Evolutionary conservation across 306 rosid species (phyloP).

Genomic region (Prunus dulcis): DNA sequence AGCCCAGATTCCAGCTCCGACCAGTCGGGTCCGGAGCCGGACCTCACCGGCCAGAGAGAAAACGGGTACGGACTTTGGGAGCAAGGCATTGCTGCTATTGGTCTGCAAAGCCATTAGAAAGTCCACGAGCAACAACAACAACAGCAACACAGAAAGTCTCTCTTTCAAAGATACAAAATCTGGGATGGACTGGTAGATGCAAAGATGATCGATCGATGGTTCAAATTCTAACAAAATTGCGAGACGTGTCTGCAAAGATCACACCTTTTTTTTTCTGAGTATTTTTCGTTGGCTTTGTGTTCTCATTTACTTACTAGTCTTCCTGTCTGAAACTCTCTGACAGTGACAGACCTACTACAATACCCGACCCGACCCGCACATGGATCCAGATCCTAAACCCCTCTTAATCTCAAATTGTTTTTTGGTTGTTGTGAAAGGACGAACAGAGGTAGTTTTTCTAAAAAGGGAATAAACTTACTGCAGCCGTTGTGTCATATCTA

Average conservation of each 20-base stretch:
- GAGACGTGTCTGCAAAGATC: neutral
- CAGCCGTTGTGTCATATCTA: too few relatives aligned
- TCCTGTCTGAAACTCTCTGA: neutral
- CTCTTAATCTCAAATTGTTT: too few relatives aligned
- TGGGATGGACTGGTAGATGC: neutral
- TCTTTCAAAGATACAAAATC: neutral
- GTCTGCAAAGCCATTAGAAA: slow-evolving; percentile 26
- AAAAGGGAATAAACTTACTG: too few relatives aligned
- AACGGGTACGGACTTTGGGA: neutral
- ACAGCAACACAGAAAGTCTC: neutral
- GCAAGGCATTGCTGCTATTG: slow-evolving; percentile 9
- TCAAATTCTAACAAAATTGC: neutral
- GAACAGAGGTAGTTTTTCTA: too few relatives aligned
- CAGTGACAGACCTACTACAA: neutral
- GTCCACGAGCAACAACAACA: neutral
- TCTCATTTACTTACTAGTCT: too few relatives aligned
- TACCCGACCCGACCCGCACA: neutral
- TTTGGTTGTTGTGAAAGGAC: too few relatives aligned
- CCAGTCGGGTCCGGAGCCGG: neutral
- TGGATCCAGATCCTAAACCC: too few relatives aligned
- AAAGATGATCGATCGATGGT: neutral
- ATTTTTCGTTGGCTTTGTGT: neutral
- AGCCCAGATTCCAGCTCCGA: slow-evolving; percentile 8
- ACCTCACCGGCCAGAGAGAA: neutral
- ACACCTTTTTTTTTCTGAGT: neutral